Evolutionary conservation across 345 rosid species (phyloP), one percentile per base, ranked within the genome.

Genomic region (Gossypium sturtianum): DNA sequence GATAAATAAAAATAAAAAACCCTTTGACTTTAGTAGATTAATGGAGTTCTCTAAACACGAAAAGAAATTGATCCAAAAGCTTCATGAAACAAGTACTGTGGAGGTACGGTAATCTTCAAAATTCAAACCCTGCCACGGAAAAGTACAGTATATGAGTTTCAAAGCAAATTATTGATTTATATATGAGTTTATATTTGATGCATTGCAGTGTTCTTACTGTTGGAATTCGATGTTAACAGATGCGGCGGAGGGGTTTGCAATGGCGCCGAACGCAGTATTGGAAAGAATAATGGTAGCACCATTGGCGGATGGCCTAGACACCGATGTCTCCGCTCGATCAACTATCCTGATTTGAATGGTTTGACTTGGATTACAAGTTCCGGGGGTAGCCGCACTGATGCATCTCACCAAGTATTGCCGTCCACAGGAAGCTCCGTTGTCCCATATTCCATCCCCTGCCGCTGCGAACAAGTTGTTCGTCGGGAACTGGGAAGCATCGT

Each of bases 401-500:
- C 94, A 90, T 9, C 89, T 65, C 9, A 90, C 86, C 75, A 75
- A 17, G 62, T 90, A 90, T 23, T 73, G 81, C 73, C 90, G 75
- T 67, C 92, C 90, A 3, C 94, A 90, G 2, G 87, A 73, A 0
- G 91, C 90, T 0, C 94, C 94, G 11, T 85, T 87, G 77, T 88
- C 90, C 94, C 92, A 90, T 71, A 90, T 43, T 66, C 89, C 88
- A 8, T 85, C 90, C 0, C 92, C 87, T 1, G 87, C 92, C 0
- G 89, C 88, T 12, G 80, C 94, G 12, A 90, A 90, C 48, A 83
- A 56, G 71, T 83, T 81, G 83, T 64, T 80, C 3, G 87, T 22
- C 2, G 94, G 94, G n/a, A 86, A 86, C 49, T 82, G 81, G 1
- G 87, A 59, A 3, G 20, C 23, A 7, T 83, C 81, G 4, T 47